Percentiles rank a stretch among this genome's conserved stretches.
These are phyloP conservation scores for Debaryomyces sp. DNA, from an alignment of 1,139 yeast species.

Conservation along the genomic window DNA sequence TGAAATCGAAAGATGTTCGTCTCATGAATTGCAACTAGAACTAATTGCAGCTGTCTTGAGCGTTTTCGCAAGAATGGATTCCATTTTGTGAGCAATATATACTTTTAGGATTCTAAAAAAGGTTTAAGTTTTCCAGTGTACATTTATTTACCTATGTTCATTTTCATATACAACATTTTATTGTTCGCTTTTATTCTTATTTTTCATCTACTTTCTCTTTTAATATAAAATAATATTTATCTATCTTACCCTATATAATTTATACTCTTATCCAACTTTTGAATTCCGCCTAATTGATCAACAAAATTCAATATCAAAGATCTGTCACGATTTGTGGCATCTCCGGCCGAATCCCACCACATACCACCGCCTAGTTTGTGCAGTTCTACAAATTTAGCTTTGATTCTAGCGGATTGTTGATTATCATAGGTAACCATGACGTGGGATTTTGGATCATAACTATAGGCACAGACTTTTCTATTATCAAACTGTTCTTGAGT, in stretches of 20 bases:
- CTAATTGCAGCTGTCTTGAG: constrained; percentile 85
- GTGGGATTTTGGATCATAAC: constrained; percentile 43
- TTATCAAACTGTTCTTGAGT: constrained; percentile 52
- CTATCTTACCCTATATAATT: background rate
- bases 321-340: constrained; percentile 32
- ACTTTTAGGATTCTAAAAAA: background rate
- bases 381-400: constrained; percentile 59
- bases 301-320: constrained; percentile 48
- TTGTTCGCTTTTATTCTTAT: background rate
- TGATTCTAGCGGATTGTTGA: constrained; percentile 50
- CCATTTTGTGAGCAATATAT: constrained; percentile 32
- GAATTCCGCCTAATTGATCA: constrained; percentile 40
- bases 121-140: constrained; percentile 1
- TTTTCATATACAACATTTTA: constrained; percentile 6
- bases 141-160: constrained; percentile 2
- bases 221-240: constrained; percentile 4
- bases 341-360: constrained; percentile 96
- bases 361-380: constrained; percentile 76
- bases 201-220: background rate
- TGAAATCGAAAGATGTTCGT: constrained; percentile 65
- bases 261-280: constrained; percentile 17
- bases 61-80: constrained; percentile 64
- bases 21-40: constrained; percentile 72
- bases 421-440: constrained; percentile 71
- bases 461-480: constrained; percentile 58